Base-by-base conservation (phyloP, 1,139 yeast genomes). In the Pichia terricola region DNA sequence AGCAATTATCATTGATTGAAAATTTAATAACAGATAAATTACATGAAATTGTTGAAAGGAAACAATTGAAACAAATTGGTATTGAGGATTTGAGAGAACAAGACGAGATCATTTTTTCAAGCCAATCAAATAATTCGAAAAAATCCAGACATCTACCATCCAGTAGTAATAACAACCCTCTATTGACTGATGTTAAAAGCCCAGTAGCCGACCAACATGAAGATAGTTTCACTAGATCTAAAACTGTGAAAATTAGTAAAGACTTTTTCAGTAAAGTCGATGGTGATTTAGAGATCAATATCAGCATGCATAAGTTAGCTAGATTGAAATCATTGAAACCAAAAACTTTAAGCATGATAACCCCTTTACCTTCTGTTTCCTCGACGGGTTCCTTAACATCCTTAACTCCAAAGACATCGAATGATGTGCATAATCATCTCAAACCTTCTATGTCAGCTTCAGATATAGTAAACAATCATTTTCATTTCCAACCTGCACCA, bases 1-100 rank as follows among this genome's bases (percentile, higher is more conserved):
- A 45, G 26, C 58, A 55, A 40, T 5, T 57, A 3, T 45, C 42
- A 28, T 42, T 39, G 11, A 37, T 55, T 4, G 53, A 55, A 38
- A 48, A 40, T 16, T 38, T 49, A n/a, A 45, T 46, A 6, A 30
- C 42, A 7, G 46, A 47, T 11, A 43, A 45, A 11, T 35, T 56
- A n/a, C 40, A 48, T 10, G 46, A 50, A 25, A 35, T 52, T 26
- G 26, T 50, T 2, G 50, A 51, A 27, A 42, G 48, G 4, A 40
- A 40, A 5, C 40, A 47, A 5, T 44, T 54, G 32, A 34, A 46
- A 16, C 39, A 46, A 11, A 41, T 44, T 11, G 61, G 59, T 9
- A 46, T 57, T 7, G 37, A 41, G 4, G 52, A 53, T 40, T 37
- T 38, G 6, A n/a, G 37, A 7, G 43, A 49, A 16, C 47, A 52